Evolutionary conservation across 805 yeast species (phyloP).

Genomic region (Candida glaebosa): DNA sequence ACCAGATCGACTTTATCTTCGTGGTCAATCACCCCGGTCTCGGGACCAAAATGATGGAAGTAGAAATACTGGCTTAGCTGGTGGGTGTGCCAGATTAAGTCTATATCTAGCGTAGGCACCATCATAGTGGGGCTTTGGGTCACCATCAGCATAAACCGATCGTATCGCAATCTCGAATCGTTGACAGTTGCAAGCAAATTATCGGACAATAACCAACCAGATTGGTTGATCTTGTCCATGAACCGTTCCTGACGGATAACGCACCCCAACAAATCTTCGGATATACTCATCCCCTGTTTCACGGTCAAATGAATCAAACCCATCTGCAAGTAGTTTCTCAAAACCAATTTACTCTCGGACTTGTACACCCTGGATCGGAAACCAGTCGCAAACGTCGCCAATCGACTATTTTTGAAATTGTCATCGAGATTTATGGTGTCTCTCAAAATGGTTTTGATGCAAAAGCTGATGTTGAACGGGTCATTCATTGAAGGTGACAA

Average conservation of each 20-base stretch:
- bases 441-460: neutral
- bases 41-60: conserved; percentile 8
- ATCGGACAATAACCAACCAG: conserved; percentile 9
- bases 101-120: conserved; percentile 12
- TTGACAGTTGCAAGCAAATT: neutral
- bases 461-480: neutral
- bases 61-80: conserved; percentile 6
- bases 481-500: neutral
- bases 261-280: conserved; percentile 12
- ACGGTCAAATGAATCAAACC: conserved; percentile 9
- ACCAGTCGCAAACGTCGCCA: neutral
- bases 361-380: neutral
- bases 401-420: neutral
- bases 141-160: conserved; percentile 5
- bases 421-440: neutral
- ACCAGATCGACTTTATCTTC: conserved; percentile 22
- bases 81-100: conserved; percentile 12
- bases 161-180: conserved; percentile 6
- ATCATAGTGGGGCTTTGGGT: conserved; percentile 3
- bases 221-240: conserved; percentile 10
- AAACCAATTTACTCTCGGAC: neutral
- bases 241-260: conserved; percentile 9
- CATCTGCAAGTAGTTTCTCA: conserved; percentile 9
- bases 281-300: neutral
- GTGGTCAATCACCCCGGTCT: conserved; percentile 16